These are phyloP conservation scores for Gleditsia sinensis DNA, from an alignment of 306 rosid genomes.

Conservation along the genomic window DNA sequence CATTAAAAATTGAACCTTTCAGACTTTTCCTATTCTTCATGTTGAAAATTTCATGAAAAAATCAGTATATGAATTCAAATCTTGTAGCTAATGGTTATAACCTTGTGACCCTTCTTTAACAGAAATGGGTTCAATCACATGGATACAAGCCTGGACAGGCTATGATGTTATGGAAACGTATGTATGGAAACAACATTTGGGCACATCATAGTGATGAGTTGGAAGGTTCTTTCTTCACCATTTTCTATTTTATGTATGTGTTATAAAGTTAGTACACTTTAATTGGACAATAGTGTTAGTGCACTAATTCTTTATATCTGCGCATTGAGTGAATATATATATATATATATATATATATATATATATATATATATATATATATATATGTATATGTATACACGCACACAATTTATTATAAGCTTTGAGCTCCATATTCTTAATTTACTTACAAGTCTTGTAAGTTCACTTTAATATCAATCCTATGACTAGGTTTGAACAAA, in stretches of 20 bases:
- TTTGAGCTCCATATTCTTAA: not conserved
- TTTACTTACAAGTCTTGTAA: slow-evolving; percentile 1
- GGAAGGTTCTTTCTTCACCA: slow-evolving; percentile 57
- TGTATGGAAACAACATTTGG: slow-evolving; percentile 83
- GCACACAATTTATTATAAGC: not conserved
- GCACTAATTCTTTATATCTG: slow-evolving; percentile 18
- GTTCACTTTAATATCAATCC: not conserved
- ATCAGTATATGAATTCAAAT: not conserved
- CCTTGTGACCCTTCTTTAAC: slow-evolving; percentile 15
- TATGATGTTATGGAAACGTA: slow-evolving; percentile 90
- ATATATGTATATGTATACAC: too few relatives aligned
- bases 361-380: too few relatives aligned
- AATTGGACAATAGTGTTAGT: not conserved
- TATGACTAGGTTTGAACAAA: slow-evolving; percentile 71
- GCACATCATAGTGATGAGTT: slow-evolving; percentile 71
- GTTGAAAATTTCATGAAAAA: slow-evolving; percentile 2
- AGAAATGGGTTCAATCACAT: slow-evolving; percentile 87
- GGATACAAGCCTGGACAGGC: slow-evolving; percentile 94
- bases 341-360: too few relatives aligned
- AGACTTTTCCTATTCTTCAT: slow-evolving; percentile 3
- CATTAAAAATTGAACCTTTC: not conserved
- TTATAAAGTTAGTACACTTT: not conserved
- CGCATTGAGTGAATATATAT: slow-evolving; percentile 15
- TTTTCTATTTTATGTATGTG: not conserved
- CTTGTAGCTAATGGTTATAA: slow-evolving; percentile 9